Conservation (phyloP, 495 filamentous ascomycete species). For the Penicillium herquei region DNA sequence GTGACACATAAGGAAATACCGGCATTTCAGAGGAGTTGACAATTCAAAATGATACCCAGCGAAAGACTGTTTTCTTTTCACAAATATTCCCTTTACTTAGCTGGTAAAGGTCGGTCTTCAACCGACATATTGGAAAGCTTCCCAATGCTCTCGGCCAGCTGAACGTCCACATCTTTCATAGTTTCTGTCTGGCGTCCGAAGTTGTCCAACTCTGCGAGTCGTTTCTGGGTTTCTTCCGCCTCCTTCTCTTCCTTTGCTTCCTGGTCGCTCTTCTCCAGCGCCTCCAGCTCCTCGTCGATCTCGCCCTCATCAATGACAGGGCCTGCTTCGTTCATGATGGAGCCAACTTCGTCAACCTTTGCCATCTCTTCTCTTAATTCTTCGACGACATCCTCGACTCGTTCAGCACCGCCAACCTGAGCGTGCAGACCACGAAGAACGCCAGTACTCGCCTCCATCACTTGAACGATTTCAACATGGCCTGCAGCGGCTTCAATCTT, state of each 20-base stretch:
- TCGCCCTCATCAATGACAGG: constrained; percentile 73
- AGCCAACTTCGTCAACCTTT: constrained; percentile 77
- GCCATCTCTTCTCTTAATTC: constrained; percentile 75
- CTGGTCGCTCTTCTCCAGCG: constrained; percentile 66
- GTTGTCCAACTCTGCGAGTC: constrained; percentile 45
- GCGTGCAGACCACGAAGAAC: constrained; percentile 72
- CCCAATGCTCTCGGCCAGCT: constrained; percentile 39
- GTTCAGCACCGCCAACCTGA: constrained; percentile 72
- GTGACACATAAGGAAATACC: background rate
- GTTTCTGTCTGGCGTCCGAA: constrained; percentile 29
- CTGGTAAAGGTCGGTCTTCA: constrained; percentile 33
- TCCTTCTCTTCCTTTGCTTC: constrained; percentile 53
- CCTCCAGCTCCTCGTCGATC: constrained; percentile 85
- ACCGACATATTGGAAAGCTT: constrained; percentile 45
- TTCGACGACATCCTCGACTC: constrained; percentile 73
- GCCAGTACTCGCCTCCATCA: constrained; percentile 74
- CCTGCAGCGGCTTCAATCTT: constrained; percentile 83
- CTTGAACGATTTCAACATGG: constrained; percentile 73
- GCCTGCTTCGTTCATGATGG: constrained; percentile 63
- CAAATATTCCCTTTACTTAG: constrained; percentile 13
- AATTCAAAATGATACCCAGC: background rate
- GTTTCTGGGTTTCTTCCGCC: constrained; percentile 41
- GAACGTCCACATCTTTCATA: constrained; percentile 27
- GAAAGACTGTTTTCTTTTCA: background rate
- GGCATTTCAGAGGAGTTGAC: no score